Evolutionary conservation across 495 filamentous ascomycete species (phyloP), one percentile per base, ranked within the genome.

Genomic region (Talaromyces borbonicus): DNA sequence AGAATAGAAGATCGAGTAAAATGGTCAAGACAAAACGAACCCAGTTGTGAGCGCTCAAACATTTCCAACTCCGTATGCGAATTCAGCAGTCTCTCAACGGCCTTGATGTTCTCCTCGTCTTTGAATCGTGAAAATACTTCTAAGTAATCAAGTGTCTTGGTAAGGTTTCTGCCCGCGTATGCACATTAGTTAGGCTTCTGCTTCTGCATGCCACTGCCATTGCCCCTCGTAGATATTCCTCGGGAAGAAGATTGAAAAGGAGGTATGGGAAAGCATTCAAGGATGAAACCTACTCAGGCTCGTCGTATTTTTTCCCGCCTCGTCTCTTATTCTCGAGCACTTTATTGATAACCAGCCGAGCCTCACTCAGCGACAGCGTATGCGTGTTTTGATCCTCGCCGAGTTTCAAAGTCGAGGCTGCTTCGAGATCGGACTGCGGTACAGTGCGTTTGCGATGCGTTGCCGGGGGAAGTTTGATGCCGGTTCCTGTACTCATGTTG

Each of bases 121-220:
- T 94, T 93, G 73, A 96, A 96, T 11, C 90, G 84, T 8, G 89
- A 84, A 68, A 97, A 97, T 16, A 84, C 78, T 51, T 95, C 87
- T 1, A 97, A 75, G 63, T 97, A 97, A 50, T 90, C 83, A 41
- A 85, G 69, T 1, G 90, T 97, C 57, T 93, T 90, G 36, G 74
- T 79, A 50, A 96, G 76, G 23, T 73, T 75, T 48, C 74, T 80
- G 51, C 19, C 24, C 27, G 0, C 12, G 8, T 12, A 18, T 2
- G 0, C 8, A 29, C 15, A 30, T 43, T 30, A 43, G 40, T 15
- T 27, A 30, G 16, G n/a, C n/a, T n/a, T n/a, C n/a, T n/a, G n/a
- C n/a, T n/a, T n/a, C n/a, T n/a, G n/a, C n/a, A n/a, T n/a, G n/a
- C n/a, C n/a, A n/a, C n/a, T n/a, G n/a, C n/a, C n/a, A n/a, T n/a